A percentile compares a stretch with the other conserved stretches of the same genome.
Conservation (phyloP, 805 yeast genomes). For the Scheffersomyces spartinae region DNA sequence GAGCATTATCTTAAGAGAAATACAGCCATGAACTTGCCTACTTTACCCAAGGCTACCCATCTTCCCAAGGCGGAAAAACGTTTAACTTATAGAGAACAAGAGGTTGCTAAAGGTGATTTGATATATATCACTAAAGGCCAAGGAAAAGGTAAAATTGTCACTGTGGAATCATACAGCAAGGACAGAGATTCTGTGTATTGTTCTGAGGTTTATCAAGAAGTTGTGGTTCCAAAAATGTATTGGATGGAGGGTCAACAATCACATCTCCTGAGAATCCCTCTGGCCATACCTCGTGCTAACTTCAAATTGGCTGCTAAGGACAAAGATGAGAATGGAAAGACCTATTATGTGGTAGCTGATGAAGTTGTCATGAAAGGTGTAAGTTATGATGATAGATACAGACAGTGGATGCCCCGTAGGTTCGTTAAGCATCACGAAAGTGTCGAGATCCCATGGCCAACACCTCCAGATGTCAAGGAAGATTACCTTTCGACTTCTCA, state of each 20-base stretch:
- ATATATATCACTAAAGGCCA: slow-evolving; percentile 28
- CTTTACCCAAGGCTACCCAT: slow-evolving; percentile 6
- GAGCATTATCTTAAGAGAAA: slow-evolving; percentile 11
- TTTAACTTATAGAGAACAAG: slow-evolving; percentile 17
- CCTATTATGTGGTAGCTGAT: slow-evolving; percentile 30
- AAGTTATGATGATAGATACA: slow-evolving; percentile 31
- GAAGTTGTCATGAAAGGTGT: slow-evolving; percentile 21
- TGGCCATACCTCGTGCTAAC: slow-evolving; percentile 17
- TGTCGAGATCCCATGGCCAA: slow-evolving; percentile 36
- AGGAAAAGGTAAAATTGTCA: slow-evolving; percentile 25
- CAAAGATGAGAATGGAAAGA: slow-evolving; percentile 25
- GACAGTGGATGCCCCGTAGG: slow-evolving; percentile 29
- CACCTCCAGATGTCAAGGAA: slow-evolving; percentile 23
- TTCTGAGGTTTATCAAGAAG: slow-evolving; percentile 21
- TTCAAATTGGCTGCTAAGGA: slow-evolving; percentile 32
- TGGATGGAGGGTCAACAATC: slow-evolving; percentile 29
- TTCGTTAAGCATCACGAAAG: slow-evolving; percentile 28
- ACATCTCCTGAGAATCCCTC: slow-evolving; percentile 28
- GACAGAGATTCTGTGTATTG: slow-evolving; percentile 19
- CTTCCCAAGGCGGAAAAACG: slow-evolving; percentile 17
- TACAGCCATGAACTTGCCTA: slow-evolving; percentile 10
- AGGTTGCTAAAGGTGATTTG: slow-evolving; percentile 27
- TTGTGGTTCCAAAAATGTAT: slow-evolving; percentile 21
- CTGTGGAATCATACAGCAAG: slow-evolving; percentile 20
- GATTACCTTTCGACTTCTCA: slow-evolving; percentile 22